phyloP scores from a whole-genome alignment of 2,329 filamentous ascomycete genomes.

The Exophiala oligosperma region DNA sequence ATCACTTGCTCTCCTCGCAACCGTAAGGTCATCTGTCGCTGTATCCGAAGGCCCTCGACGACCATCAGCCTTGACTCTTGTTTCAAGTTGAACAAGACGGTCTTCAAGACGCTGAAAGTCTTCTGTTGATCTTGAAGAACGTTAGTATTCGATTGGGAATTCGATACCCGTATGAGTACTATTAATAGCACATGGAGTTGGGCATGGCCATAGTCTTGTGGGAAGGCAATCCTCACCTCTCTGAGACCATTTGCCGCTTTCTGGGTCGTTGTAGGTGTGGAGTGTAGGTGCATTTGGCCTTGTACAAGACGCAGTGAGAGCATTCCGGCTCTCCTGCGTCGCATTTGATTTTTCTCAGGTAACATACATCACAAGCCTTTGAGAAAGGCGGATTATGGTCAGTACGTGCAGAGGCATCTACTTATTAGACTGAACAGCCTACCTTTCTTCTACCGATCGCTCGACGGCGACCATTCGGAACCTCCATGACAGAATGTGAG shows the following conservation, averaged over 20 bases:
- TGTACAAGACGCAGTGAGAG: slow-evolving; percentile 3
- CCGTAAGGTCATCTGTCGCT: slow-evolving; percentile 32
- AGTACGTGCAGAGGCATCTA: neutral
- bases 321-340: slow-evolving; percentile 3
- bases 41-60: neutral
- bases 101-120: neutral
- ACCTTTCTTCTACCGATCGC: neutral
- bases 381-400: neutral
- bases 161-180: neutral
- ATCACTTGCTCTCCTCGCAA: neutral
- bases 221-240: neutral
- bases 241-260: neutral
- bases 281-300: neutral
- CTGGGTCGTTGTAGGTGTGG: neutral
- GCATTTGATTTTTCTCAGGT: slow-evolving; percentile 7
- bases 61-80: neutral
- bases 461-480: neutral
- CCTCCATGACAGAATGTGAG: neutral
- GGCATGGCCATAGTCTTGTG: no score
- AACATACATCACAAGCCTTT: slow-evolving; percentile 1
- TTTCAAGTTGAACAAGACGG: neutral
- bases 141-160: neutral
- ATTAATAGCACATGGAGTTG: no score
- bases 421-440: neutral
- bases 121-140: neutral